Evolutionary conservation across 2,329 filamentous ascomycete species (phyloP), one percentile per base, ranked within the genome.

Genomic region (Colletotrichum tofieldiae): DNA sequence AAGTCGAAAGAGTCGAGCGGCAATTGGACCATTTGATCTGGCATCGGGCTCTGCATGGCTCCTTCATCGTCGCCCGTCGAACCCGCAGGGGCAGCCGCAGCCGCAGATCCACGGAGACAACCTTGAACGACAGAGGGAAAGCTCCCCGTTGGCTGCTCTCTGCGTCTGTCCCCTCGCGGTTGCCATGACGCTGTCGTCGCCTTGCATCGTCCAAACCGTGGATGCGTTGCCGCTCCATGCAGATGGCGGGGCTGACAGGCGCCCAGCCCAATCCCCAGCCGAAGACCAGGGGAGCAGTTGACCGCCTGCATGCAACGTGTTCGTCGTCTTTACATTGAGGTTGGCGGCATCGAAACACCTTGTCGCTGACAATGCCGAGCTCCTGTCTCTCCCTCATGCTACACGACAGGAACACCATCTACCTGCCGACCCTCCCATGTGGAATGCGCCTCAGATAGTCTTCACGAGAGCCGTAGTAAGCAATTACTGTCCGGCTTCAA

Each of bases 181-280:
- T 72, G 70, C 70, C 70, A 72, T 72, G 70, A 72, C 70, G 70
- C 65, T 72, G 70, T 60, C 45, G 70, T 72, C 54, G 70, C 65
- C 49, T 62, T 72, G 65, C 70, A 56, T 69, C 59, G 23, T 60
- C 59, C 39, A 52, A 64, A 64, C 65, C 51, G 20, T 69, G 58
- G 59, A 54, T 60, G 29, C 56, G 47, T 58, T 64, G 39, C 52
- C 58, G 70, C 65, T 70, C 59, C 70, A 70, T 65, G 70, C 70
- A 72, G 65, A 62, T 54, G 45, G 58, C 58, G 65, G 69, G 45
- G 45, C 55, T 26, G 16, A 23, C 35, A 60, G 45, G 49, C 61
- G 37, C 45, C 26, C 67, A 29, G 35, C 26, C 67, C 62, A 41
- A 58, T 58, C 54, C 45, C 45, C 59, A 39, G 45, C 2, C 43